Base-by-base conservation (phyloP, 352 stramenopile genomes). In the Pythium periplocum region DNA sequence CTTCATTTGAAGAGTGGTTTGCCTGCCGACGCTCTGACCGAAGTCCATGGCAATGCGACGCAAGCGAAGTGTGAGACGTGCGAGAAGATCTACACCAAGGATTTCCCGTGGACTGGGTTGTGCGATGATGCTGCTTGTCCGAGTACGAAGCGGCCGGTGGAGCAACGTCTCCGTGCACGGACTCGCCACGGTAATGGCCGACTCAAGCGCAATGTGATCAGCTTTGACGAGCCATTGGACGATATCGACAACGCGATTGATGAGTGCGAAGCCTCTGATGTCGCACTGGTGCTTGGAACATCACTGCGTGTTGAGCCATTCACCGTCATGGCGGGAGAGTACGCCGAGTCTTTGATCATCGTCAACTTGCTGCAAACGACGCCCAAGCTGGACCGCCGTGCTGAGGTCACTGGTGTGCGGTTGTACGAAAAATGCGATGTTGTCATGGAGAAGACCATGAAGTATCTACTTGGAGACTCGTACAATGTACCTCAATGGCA, bases 41-140 rank as follows among this genome's bases (percentile, higher is more conserved):
- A 93, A 64, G 78, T 93, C 45, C 83, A 93, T 42, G 83, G 83
- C 34, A 93, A 93, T 61, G 80, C 80, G 30, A 93, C 78, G 31
- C 78, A 88, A 26, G 83, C 78, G 35, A 87, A 87, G 42, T 93
- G 83, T 51, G 80, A 93, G 60, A 93, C 80, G 34, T 93, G 83
- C 50, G 83, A 91, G 71, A 90, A 90, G 64, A 73, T 91, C 50
- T 93, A 93, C 61, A 77, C 69, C 48, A 53, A 56, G 4, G 66
- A 86, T 48, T 93, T 93, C 48, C 82, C 82, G 1, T 73, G 70
- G 62, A 85, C 71, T 0, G 82, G 82, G 4, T 62, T 93, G 33
- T 93, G 82, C 66, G 66, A 85, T 51, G 75, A 86, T 46, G 46
- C 57, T 0, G 59, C 67, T 42, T 93, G 82, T 58, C 63, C 77